Conservation (phyloP, 2,329 filamentous ascomycete genomes). For the Phaeosphaeriaceae sp. region DNA sequence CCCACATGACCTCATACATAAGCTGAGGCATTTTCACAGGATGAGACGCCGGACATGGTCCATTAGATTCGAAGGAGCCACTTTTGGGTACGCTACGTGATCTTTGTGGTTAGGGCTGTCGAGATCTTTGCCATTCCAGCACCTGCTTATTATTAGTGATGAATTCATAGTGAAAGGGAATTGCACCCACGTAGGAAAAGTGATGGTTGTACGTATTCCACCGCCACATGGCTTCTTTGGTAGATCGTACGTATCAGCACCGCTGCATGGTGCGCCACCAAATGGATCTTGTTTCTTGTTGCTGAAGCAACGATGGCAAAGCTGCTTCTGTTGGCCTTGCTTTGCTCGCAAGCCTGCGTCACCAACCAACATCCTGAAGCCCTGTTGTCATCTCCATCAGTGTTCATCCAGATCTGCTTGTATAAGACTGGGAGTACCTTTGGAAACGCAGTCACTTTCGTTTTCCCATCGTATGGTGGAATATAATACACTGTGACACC, state of each 20-base stretch:
- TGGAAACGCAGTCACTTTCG: conserved; percentile 44
- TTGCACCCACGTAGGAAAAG: conserved; percentile 50
- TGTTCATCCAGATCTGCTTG: too few species aligned
- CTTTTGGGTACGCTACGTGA: conserved; percentile 50
- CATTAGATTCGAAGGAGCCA: conserved; percentile 28
- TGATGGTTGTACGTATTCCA: conserved; percentile 56
- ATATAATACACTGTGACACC: conserved; percentile 42
- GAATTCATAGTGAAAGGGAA: too few species aligned
- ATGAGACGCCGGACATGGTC: conserved; percentile 49
- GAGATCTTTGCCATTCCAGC: conserved; percentile 58
- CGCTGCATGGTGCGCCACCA: conserved; percentile 49
- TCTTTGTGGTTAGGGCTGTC: conserved; percentile 63
- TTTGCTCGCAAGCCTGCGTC: conserved; percentile 25
- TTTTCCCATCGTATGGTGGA: conserved; percentile 39
- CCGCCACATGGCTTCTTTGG: conserved; percentile 41
- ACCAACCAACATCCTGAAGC: conserved; percentile 38
- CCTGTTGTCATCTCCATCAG: conserved; percentile 2
- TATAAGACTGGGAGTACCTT: conserved; percentile 1
- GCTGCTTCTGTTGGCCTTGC: conserved; percentile 36
- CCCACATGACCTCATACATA: conserved; percentile 56
- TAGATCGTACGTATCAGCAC: conserved; percentile 31
- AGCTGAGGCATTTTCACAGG: conserved; percentile 56
- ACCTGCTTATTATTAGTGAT: conserved; percentile 1
- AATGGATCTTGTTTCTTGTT: conserved; percentile 51
- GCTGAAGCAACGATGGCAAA: conserved; percentile 54